Evolutionary conservation across 768 basidiomycete genomes (phyloP), one percentile per base, ranked within the genome.

Genomic region (Coprinopsis cinerea): DNA sequence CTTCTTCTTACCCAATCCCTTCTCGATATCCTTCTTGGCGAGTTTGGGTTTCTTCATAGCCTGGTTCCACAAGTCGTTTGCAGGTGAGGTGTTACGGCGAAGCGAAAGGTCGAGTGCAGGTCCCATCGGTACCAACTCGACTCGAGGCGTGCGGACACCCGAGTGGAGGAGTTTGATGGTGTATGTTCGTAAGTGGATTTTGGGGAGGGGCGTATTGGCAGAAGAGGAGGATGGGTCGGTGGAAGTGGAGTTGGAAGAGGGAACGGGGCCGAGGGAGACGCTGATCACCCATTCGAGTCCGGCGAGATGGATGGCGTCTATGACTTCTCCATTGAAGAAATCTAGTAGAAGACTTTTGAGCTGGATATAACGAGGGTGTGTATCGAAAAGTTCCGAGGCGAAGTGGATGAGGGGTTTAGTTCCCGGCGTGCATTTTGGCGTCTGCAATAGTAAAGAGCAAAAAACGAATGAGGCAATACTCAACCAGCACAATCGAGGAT

Each of bases 341-440:
- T 85, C 83, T 59, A 97, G 75, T 9, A 98, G 77, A 61, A 95
- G 73, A 1, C 91, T 94, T 71, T 96, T 98, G 57, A 97, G 75
- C 61, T 94, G 93, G 5, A 84, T 72, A 65, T 88, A 94, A 10
- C 92, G 85, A 1, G 95, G 92, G 64, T 98, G 92, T 1, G 90
- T 83, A 58, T 95, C 92, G 66, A 98, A 99, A 9, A 97, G 76
- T 53, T 92, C 90, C 0, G 92, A 94, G 13, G 92, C 90, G 62
- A 99, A 99, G 62, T 95, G 92, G 76, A 99, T 83, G 56, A 97
- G 68, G 40, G 96, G 95, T 58, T 89, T 85, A 58, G 92, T 82
- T 9, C 93, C 95, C 20, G 87, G 82, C 3, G 92, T 86, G 13
- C 87, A 83, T 79, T 95, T 97, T 20, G 82, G 75, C 35, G 88